phyloP scores from a whole-genome alignment of 140 eudicot species.

The Erigeron philadelphicus region DNA sequence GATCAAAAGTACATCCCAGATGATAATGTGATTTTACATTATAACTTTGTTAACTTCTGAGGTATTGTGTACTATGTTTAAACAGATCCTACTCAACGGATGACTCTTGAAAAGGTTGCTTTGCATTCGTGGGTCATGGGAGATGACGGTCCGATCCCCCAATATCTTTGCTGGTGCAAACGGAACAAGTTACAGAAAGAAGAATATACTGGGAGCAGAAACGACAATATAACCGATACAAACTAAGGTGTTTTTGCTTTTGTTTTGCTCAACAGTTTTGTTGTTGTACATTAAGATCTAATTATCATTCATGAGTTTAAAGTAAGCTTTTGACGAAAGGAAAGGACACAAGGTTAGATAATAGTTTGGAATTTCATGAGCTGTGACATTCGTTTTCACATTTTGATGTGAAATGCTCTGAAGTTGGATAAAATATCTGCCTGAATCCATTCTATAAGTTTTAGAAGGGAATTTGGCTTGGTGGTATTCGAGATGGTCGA shows the following conservation, averaged over 20 bases:
- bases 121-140: constrained; percentile 68
- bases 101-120: constrained; percentile 58
- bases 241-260: constrained; percentile 25
- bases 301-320: constrained; percentile 10
- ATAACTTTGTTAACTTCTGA: constrained; percentile 1
- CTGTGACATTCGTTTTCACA: background rate
- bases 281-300: constrained; percentile 28
- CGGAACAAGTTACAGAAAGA: constrained; percentile 34
- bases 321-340: background rate
- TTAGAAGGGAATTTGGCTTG: too few species aligned
- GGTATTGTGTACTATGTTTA: constrained; percentile 13
- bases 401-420: background rate
- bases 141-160: constrained; percentile 65
- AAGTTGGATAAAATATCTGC: background rate
- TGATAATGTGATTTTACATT: background rate
- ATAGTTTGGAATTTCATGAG: constrained; percentile 16
- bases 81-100: constrained; percentile 64
- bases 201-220: constrained; percentile 27
- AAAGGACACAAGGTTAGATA: constrained; percentile 1
- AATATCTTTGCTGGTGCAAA: constrained; percentile 75
- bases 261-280: constrained; percentile 6
- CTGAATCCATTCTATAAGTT: background rate
- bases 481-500: too few species aligned
- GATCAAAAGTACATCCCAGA: too few species aligned
- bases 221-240: constrained; percentile 20